A percentile compares a stretch with the other conserved stretches of the same genome.
Conservation (phyloP, 441 rosid genomes). For the Raphanus hybrid region DNA sequence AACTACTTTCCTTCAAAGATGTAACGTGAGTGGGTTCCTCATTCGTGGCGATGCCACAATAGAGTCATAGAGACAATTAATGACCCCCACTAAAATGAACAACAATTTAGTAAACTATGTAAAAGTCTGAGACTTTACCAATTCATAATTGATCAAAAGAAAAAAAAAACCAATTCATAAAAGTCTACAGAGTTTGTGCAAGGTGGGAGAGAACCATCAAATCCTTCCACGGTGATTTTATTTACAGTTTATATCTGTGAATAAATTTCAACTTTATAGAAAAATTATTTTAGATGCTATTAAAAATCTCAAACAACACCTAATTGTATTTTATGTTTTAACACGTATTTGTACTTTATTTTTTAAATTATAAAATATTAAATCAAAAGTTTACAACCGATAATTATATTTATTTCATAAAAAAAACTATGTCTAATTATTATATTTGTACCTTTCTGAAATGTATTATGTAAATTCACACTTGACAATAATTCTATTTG, state of each 20-base stretch:
- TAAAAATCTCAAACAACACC: neutral
- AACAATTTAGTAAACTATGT: neutral
- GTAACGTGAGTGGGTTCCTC: constrained; percentile 16
- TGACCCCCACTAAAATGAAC: constrained; percentile 1
- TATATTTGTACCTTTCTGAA: neutral
- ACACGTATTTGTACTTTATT: neutral
- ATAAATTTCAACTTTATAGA: neutral
- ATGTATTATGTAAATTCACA: neutral
- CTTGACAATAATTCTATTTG: neutral
- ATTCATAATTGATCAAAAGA: neutral
- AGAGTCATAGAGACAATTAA: constrained; percentile 14
- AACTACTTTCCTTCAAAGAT: constrained; percentile 9
- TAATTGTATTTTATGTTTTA: neutral
- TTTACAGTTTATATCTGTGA: neutral
- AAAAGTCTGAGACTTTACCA: neutral
- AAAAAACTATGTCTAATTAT: neutral
- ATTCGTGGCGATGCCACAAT: constrained; percentile 8
- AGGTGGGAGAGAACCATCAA: constrained; percentile 1
- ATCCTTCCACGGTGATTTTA: neutral
- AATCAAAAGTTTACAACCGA: neutral
- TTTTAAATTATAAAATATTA: neutral
- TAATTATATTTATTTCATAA: neutral
- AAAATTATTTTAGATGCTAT: neutral
- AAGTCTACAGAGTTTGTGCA: neutral
- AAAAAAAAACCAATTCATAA: neutral